Conservation (phyloP, 2,329 filamentous ascomycete species). For the Curvularia verruculosa region DNA sequence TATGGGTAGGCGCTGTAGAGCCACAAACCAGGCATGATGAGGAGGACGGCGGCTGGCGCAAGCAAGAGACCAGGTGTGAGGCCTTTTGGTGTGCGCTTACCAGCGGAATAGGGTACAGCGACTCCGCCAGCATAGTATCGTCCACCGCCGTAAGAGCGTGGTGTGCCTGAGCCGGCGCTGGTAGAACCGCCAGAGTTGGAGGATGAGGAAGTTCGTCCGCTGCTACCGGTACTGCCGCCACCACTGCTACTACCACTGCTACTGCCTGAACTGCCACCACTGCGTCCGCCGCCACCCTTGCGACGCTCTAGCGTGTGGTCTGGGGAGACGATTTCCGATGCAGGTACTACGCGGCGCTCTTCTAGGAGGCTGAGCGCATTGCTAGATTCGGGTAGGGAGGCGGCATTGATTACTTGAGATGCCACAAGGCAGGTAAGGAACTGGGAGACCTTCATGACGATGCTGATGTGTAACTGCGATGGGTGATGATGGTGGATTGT, state of each 20-base stretch:
- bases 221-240: background rate
- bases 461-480: conserved; percentile 13
- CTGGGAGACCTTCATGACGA: conserved; percentile 37
- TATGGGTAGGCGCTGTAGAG: conserved; percentile 68
- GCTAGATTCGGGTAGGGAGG: conserved; percentile 37
- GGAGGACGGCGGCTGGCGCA: conserved; percentile 54
- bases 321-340: conserved; percentile 36
- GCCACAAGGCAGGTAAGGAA: conserved; percentile 32
- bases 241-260: conserved; percentile 2
- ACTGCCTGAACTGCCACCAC: conserved; percentile 32
- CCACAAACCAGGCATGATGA: conserved; percentile 70
- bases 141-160: conserved; percentile 65
- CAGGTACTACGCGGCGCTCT: conserved; percentile 21
- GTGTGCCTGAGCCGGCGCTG: conserved; percentile 62
- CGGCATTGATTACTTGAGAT: conserved; percentile 30
- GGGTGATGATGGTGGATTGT: conserved; percentile 2
- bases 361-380: conserved; percentile 33
- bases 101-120: background rate
- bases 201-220: too few species aligned
- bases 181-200: conserved; percentile 53
- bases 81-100: conserved; percentile 55
- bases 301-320: conserved; percentile 46
- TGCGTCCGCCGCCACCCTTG: conserved; percentile 47
- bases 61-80: conserved; percentile 60
- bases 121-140: conserved; percentile 69